phyloP scores from a whole-genome alignment of 78 protist species.

The Creolimax fragrantissima region DNA sequence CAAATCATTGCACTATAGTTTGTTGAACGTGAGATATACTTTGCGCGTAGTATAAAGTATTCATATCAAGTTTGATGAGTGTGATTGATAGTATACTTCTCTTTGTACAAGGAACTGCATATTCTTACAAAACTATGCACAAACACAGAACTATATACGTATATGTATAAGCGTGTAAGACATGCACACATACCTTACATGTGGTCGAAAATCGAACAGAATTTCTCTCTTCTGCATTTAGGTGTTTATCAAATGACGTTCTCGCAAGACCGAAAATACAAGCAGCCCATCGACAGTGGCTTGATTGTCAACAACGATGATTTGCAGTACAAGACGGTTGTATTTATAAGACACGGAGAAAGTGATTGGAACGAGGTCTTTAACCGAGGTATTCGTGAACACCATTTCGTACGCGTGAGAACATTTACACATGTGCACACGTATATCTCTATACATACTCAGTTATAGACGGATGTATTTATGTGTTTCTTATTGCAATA shows the following conservation, averaged over 20 bases:
- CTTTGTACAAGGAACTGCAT: neutral
- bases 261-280: neutral
- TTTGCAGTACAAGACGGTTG: neutral
- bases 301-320: neutral
- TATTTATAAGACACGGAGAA: constrained; percentile 8
- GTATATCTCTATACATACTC: too few species aligned
- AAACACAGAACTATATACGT: neutral
- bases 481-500: too few species aligned
- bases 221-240: too few species aligned
- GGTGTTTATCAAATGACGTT: neutral
- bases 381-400: neutral
- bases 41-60: too few species aligned
- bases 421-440: too few species aligned
- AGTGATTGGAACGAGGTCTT: neutral
- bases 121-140: neutral
- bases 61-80: too few species aligned
- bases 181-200: neutral
- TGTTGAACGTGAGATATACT: too few species aligned
- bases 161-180: neutral
- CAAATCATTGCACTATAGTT: too few species aligned
- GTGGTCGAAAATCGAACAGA: neutral
- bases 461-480: too few species aligned
- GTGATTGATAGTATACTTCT: neutral
- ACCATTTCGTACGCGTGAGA: too few species aligned
- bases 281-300: neutral